Evolutionary conservation across 768 basidiomycete genomes (phyloP), one percentile per base, ranked within the genome.

Genomic region (Pisolithus albus): DNA sequence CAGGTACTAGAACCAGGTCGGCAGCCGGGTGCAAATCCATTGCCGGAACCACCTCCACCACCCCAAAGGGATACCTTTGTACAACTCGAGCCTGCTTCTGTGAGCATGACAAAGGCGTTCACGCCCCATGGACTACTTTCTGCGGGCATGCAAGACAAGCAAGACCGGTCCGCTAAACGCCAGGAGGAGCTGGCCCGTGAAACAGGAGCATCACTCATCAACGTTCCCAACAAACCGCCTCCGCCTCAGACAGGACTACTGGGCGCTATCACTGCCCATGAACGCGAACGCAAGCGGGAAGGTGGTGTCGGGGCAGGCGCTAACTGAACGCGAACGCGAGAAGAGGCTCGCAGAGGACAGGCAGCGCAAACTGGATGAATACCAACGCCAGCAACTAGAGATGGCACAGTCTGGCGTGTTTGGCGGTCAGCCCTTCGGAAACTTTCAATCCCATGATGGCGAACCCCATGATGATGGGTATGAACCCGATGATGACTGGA

Each of bases 321-420:
- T 99, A 60, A 98, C 96, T 0, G 94, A 98, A 71, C 82, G 92
- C 34, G 95, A 98, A 70, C 81, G 94, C 40, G 94, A 98, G 62
- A 88, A 89, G 65, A 78, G 95, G 32, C 55, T 92, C 34, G 94
- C 90, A 7, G 95, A 98, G 70, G 91, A 94, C 58, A 78, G 93
- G 46, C 92, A 95, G 64, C 80, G 95, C 52, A 86, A 93, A 67
- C 82, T 94, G 55, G 93, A 97, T 66, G 92, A 93, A 19, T 78
- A 88, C 50, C 92, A 95, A 62, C 79, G 85, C 41, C 84, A 88
- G 67, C 93, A 95, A 61, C 72, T 93, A 49, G 92, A 96, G 61
- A 89, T 94, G 64, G 88, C 90, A 80, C 84, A 89, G 60, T 82
- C 84, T 61, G 83, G 83, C 52, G 80, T 88, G 78, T 88, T 83